Evolutionary conservation across 1,284 basidiomycete genomes (phyloP), one percentile per base, ranked within the genome.

Genomic region (Ceratobasidium sp.): DNA sequence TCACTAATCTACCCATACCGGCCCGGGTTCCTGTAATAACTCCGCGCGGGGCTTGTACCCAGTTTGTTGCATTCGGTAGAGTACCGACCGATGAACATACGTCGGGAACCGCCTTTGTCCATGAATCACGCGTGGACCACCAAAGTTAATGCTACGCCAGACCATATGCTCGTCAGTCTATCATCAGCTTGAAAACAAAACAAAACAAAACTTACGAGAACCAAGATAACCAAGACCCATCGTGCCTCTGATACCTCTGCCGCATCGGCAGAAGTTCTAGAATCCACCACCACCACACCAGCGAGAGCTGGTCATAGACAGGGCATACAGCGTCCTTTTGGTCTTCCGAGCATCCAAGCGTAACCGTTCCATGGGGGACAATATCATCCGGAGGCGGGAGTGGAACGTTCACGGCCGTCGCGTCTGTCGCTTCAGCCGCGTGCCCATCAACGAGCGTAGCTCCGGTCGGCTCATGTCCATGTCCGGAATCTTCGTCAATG

Each of bases 31-130:
- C 28, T 50, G 70, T 5, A 69, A 65, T 13, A 75, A 59, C 48
- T 78, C 77, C 0, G 79, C 79, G 20, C 74, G 77, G 42, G 79
- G 79, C 52, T 65, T 68, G 54, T 79, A 79, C n/a, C 70, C 77
- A 12, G n/a, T 23, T 40, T 54, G 9, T 7, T 78, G 52, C 70
- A 74, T 70, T 17, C 79, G 26, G 40, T 75, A 62, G 40, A 65
- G 66, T 40, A 79, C 79, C n/a, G 77, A 78, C 28, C 71, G 66
- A 48, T 79, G 79, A 20, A 79, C 73, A 38, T 66, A 75, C 2
- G 73, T 75, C 62, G 73, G 73, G 73, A 75, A 75, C 20, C 73
- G 73, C 46, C 66, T 75, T 44, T 75, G 73, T 1, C 73, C 73
- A 28, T 75, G 73, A 50, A 75, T 66, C 10, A 65, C 52, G 10